Percentiles rank a stretch among this genome's conserved stretches.
These are phyloP conservation scores for Gyromitra esculenta DNA, from an alignment of 2,329 filamentous ascomycete species.

Conservation along the genomic window DNA sequence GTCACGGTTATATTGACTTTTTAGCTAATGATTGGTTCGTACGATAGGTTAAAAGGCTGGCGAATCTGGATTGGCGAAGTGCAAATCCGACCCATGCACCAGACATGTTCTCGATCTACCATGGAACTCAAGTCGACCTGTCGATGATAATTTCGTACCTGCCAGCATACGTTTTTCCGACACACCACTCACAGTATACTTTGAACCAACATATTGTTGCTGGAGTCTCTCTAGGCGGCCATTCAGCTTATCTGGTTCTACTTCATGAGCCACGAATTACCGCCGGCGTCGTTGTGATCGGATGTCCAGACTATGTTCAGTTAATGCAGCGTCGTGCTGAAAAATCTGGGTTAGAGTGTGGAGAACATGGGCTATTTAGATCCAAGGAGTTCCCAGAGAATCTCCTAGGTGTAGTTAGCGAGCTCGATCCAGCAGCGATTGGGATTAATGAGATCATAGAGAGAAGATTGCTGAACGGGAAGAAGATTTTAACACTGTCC, in stretches of 20 bases:
- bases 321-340: slow-evolving; percentile 82
- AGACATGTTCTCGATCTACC: slow-evolving; percentile 87
- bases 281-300: slow-evolving; percentile 82
- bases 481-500: slow-evolving; percentile 72
- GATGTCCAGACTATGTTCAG: slow-evolving; percentile 86
- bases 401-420: slow-evolving; percentile 20
- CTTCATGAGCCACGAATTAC: slow-evolving; percentile 80
- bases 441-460: slow-evolving; percentile 65
- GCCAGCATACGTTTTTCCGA: slow-evolving; percentile 66
- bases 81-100: slow-evolving; percentile 85
- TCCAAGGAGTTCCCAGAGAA: slow-evolving; percentile 76
- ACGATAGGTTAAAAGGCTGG: slow-evolving; percentile 60
- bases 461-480: slow-evolving; percentile 65
- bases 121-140: slow-evolving; percentile 78
- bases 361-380: slow-evolving; percentile 65
- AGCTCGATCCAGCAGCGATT: slow-evolving; percentile 76
- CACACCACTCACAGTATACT: slow-evolving; percentile 56
- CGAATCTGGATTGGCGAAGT: slow-evolving; percentile 79
- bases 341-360: slow-evolving; percentile 72
- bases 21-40: slow-evolving; percentile 15
- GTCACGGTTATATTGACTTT: slow-evolving; percentile 52
- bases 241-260: slow-evolving; percentile 84
- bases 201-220: slow-evolving; percentile 75
- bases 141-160: slow-evolving; percentile 76
- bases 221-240: slow-evolving; percentile 86